These are phyloP conservation scores for Globisporangium spinosum DNA, from an alignment of 352 stramenopile genomes.

Conservation along the genomic window DNA sequence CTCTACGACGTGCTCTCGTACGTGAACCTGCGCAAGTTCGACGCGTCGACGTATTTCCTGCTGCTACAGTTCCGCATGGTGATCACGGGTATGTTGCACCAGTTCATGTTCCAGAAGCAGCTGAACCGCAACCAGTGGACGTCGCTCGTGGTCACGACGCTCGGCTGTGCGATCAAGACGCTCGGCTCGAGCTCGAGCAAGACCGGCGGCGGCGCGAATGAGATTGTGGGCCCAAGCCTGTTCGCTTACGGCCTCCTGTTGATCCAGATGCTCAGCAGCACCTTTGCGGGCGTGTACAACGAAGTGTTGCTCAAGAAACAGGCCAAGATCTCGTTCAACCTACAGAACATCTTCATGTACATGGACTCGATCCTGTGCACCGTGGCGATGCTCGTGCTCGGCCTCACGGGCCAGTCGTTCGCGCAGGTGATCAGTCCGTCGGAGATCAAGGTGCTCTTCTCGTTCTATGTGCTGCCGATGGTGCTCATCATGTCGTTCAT, in stretches of 20 bases:
- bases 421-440: slow-evolving; percentile 39
- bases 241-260: slow-evolving; percentile 59
- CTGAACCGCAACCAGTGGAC: slow-evolving; percentile 80
- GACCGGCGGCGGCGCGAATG: background rate
- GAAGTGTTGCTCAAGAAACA: slow-evolving; percentile 81
- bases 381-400: slow-evolving; percentile 55
- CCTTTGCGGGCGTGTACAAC: slow-evolving; percentile 83
- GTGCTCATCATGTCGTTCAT: slow-evolving; percentile 84
- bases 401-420: slow-evolving; percentile 67
- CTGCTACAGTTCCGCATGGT: slow-evolving; percentile 81
- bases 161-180: slow-evolving; percentile 79
- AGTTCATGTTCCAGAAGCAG: slow-evolving; percentile 70
- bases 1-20: slow-evolving; percentile 83
- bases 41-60: slow-evolving; percentile 76
- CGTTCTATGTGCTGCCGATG: slow-evolving; percentile 69
- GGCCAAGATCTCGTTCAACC: slow-evolving; percentile 57
- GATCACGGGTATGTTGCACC: slow-evolving; percentile 70
- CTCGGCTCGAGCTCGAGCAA: slow-evolving; percentile 23
- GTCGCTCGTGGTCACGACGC: slow-evolving; percentile 60
- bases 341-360: slow-evolving; percentile 88
- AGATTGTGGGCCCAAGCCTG: slow-evolving; percentile 22
- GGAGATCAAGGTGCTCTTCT: slow-evolving; percentile 64
- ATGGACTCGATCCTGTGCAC: slow-evolving; percentile 76
- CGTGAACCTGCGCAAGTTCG: slow-evolving; percentile 72
- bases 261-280: slow-evolving; percentile 77